Evolutionary conservation across 345 rosid genomes (phyloP).

Genomic region (Isatis tinctoria): DNA sequence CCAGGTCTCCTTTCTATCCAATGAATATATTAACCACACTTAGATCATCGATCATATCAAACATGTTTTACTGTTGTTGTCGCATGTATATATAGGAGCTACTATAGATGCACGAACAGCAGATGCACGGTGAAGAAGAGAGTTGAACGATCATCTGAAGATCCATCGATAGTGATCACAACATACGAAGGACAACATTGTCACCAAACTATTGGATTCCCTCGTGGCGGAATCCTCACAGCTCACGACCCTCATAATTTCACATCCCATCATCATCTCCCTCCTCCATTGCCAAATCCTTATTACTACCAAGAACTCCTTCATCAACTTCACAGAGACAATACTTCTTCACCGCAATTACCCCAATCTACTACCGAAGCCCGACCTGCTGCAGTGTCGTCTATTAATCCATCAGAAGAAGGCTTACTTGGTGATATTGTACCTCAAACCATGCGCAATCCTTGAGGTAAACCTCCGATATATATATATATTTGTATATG

Average conservation of each 20-base stretch:
- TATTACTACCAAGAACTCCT: slow-evolving; percentile 42
- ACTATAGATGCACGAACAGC: slow-evolving; percentile 89
- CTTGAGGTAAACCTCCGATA: slow-evolving; percentile 14
- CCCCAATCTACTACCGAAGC: slow-evolving; percentile 17
- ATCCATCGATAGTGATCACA: slow-evolving; percentile 76
- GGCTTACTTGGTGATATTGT: slow-evolving; percentile 90
- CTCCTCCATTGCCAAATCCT: slow-evolving; percentile 39
- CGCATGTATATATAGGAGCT: slow-evolving; percentile 72
- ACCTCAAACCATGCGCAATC: slow-evolving; percentile 68
- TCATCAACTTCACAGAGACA: slow-evolving; percentile 41
- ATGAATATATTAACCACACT: background rate
- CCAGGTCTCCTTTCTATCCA: slow-evolving; percentile 45
- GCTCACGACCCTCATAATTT: slow-evolving; percentile 46
- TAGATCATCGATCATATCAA: background rate
- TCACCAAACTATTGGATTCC: slow-evolving; percentile 80
- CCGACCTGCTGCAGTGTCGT: slow-evolving; percentile 5
- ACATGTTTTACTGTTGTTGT: background rate
- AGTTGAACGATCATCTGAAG: slow-evolving; percentile 89
- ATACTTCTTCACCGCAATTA: slow-evolving; percentile 25
- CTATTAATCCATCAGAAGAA: slow-evolving; percentile 38
- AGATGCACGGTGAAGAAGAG: slow-evolving; percentile 96
- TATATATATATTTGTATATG: background rate
- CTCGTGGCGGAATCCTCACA: slow-evolving; percentile 58
- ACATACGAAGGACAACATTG: slow-evolving; percentile 99
- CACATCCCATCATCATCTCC: slow-evolving; percentile 35